Conservation (phyloP, 108 stramenopile genomes). For the Nitzschia sp. region DNA sequence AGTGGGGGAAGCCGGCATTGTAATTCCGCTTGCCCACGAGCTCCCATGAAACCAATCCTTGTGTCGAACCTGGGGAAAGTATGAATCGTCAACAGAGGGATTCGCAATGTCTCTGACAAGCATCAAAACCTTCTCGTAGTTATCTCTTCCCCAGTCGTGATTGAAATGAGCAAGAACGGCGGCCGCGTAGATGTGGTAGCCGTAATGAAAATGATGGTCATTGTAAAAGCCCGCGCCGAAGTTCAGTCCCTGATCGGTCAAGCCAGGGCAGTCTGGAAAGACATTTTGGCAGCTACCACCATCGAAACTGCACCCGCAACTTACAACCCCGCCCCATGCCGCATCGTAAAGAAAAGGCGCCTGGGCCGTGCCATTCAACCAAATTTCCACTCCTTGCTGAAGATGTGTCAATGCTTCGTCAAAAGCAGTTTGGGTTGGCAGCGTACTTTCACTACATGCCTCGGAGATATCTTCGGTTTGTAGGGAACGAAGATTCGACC, state of each 20-base stretch:
- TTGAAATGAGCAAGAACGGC: conserved; percentile 80
- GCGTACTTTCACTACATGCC: conserved; percentile 40
- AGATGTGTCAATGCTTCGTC: conserved; percentile 53
- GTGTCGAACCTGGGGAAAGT: conserved; percentile 84
- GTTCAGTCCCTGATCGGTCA: conserved; percentile 79
- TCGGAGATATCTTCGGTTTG: conserved; percentile 29
- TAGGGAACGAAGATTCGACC: conserved; percentile 1
- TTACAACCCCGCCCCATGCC: conserved; percentile 85
- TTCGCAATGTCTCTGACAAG: conserved; percentile 91
- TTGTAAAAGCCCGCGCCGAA: conserved; percentile 90
- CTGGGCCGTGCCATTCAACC: conserved; percentile 80
- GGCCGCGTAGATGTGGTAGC: conserved; percentile 92
- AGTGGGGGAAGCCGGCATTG: conserved; percentile 67
- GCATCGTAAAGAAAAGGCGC: conserved; percentile 82
- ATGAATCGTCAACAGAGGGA: conserved; percentile 72
- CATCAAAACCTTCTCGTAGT: conserved; percentile 77
- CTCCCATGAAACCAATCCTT: conserved; percentile 83
- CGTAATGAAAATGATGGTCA: conserved; percentile 93
- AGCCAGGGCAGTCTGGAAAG: conserved; percentile 80
- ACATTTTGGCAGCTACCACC: conserved; percentile 62
- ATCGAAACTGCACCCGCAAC: conserved; percentile 84
- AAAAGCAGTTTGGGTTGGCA: conserved; percentile 59
- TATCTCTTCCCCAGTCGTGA: conserved; percentile 69
- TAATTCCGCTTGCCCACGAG: conserved; percentile 83
- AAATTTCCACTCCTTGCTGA: conserved; percentile 65